phyloP scores from a whole-genome alignment of 805 yeast species.

The Zygosaccharomyces lentus region DNA sequence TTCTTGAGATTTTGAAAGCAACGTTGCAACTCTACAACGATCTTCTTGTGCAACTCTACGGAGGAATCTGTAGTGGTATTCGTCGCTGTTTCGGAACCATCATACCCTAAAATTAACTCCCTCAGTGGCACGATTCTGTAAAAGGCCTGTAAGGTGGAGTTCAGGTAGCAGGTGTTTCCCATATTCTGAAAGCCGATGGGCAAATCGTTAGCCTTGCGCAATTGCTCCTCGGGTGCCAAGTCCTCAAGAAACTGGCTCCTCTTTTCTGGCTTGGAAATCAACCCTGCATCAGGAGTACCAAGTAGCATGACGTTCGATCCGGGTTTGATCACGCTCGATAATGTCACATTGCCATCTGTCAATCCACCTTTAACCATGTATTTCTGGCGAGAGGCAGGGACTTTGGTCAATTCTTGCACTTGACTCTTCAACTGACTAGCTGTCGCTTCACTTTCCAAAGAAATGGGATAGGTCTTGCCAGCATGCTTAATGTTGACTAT shows the following conservation, averaged over 20 bases:
- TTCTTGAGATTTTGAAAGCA: constrained; percentile 41
- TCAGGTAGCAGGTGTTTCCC: constrained; percentile 94
- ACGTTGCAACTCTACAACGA: constrained; percentile 47
- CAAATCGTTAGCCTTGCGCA: constrained; percentile 41
- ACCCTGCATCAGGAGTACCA: constrained; percentile 77
- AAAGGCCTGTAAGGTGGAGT: constrained; percentile 83
- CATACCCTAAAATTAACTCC: constrained; percentile 53
- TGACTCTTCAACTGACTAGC: constrained; percentile 60
- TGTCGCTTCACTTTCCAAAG: constrained; percentile 27
- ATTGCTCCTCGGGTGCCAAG: constrained; percentile 40
- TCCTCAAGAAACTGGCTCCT: constrained; percentile 67
- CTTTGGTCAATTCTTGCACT: constrained; percentile 67
- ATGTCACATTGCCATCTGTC: constrained; percentile 54
- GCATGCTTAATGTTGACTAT: constrained; percentile 53
- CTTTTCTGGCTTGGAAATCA: constrained; percentile 48
- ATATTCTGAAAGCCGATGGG: constrained; percentile 92
- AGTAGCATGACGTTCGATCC: constrained; percentile 77
- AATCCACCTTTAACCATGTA: constrained; percentile 85
- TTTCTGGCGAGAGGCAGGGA: constrained; percentile 88
- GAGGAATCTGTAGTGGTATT: constrained; percentile 21
- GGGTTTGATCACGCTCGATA: constrained; percentile 51
- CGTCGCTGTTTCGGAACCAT: constrained; percentile 50
- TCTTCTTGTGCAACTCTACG: constrained; percentile 36
- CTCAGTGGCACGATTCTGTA: constrained; percentile 74
- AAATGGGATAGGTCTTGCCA: constrained; percentile 59